These are phyloP conservation scores for Hygrophorus russula DNA, from an alignment of 768 basidiomycete genomes.

Conservation along the genomic window DNA sequence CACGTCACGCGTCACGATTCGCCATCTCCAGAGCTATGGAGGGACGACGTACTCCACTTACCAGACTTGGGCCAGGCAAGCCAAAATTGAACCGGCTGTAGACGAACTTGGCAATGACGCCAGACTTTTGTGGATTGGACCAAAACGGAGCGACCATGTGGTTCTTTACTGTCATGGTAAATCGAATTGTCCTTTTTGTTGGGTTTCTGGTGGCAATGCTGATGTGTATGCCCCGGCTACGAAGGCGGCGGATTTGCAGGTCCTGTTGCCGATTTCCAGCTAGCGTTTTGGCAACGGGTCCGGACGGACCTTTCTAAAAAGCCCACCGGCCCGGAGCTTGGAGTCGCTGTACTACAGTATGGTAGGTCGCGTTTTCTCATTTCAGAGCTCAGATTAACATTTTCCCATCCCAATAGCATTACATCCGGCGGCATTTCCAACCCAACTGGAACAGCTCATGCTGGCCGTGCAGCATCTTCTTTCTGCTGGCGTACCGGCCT, in stretches of 20 bases:
- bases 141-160: conserved; percentile 19
- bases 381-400: no score
- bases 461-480: conserved; percentile 22
- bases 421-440: conserved; percentile 25
- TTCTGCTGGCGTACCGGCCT: conserved; percentile 17
- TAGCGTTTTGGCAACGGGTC: conserved; percentile 20
- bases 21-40: neutral
- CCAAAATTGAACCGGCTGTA: conserved; percentile 8
- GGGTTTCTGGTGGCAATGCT: neutral
- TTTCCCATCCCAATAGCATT: no score
- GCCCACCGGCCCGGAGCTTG: conserved; percentile 12
- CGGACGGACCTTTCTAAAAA: conserved; percentile 16
- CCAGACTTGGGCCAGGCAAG: neutral
- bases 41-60: neutral
- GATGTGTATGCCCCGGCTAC: no score
- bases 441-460: conserved; percentile 20
- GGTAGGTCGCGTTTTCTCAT: no score
- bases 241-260: conserved; percentile 24
- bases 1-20: no score
- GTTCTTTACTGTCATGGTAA: conserved; percentile 23
- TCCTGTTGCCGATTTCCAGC: conserved; percentile 11
- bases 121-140: conserved; percentile 21
- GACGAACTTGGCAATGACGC: conserved; percentile 19
- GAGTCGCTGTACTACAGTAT: conserved; percentile 21
- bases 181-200: neutral